A percentile compares a stretch with the other conserved stretches of the same genome.
Conservation (phyloP, 768 basidiomycete genomes). For the Cantharellus anzutake region DNA sequence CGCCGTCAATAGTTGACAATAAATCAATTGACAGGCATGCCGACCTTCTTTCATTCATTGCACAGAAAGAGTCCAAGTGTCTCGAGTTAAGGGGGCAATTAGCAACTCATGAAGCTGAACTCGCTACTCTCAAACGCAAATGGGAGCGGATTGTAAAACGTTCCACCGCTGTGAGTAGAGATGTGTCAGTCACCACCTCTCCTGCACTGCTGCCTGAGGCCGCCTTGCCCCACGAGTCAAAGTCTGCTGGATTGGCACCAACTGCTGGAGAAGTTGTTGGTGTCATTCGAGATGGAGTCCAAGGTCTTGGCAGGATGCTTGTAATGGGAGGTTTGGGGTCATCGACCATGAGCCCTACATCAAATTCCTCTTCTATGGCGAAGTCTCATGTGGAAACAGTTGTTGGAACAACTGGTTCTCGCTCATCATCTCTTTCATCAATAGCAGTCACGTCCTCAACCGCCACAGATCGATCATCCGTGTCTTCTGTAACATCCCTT, state of each 20-base stretch:
- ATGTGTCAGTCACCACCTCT: neutral
- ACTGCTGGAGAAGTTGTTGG: conserved; percentile 1
- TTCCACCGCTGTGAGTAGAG: neutral
- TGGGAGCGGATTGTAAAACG: conserved; percentile 56
- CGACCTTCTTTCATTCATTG: conserved; percentile 65
- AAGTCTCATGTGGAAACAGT: neutral
- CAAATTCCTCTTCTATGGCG: neutral
- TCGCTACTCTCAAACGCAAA: conserved; percentile 55
- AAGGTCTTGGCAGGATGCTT: conserved; percentile 3
- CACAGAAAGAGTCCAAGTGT: conserved; percentile 71
- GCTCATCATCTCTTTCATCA: conserved; percentile 3
- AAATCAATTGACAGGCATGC: conserved; percentile 34
- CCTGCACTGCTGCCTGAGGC: neutral
- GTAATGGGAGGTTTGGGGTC: neutral
- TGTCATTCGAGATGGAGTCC: conserved; percentile 1
- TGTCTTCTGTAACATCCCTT: conserved; percentile 1
- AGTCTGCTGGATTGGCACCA: neutral
- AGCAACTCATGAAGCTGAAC: conserved; percentile 48
- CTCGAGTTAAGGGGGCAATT: conserved; percentile 66
- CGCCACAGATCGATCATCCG: neutral
- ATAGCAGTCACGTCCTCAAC: neutral
- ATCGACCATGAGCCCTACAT: neutral
- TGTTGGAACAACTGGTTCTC: neutral
- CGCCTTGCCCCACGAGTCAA: neutral
- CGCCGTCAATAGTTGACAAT: too few relatives aligned